phyloP scores from a whole-genome alignment of 2,329 filamentous ascomycete species.

The Fusarium incarnatum region DNA sequence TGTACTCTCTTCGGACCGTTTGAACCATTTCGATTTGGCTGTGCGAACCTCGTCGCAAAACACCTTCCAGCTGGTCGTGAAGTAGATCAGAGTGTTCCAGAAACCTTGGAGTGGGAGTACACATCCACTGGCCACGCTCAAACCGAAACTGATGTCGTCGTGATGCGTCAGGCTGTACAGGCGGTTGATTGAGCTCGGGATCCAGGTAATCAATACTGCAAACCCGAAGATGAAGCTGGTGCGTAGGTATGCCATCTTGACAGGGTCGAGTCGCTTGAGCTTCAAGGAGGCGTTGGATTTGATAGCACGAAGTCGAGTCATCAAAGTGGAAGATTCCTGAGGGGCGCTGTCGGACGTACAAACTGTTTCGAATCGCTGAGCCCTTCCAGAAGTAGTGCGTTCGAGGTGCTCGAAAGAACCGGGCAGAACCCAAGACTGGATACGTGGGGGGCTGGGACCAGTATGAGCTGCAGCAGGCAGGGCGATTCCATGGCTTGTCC shows the following conservation, averaged over 20 bases:
- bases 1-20: slow-evolving; percentile 10
- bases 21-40: slow-evolving; percentile 25
- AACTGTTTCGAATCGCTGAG: slow-evolving; percentile 47
- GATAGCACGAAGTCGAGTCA: slow-evolving; percentile 41
- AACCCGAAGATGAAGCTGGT: slow-evolving; percentile 71
- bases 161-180: slow-evolving; percentile 72
- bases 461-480: slow-evolving; percentile 32
- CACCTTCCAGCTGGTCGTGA: slow-evolving; percentile 69
- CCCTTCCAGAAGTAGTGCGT: slow-evolving; percentile 17
- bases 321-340: slow-evolving; percentile 20
- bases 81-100: slow-evolving; percentile 83
- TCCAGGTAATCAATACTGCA: slow-evolving; percentile 70
- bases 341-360: slow-evolving; percentile 45
- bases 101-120: slow-evolving; percentile 82
- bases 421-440: slow-evolving; percentile 44
- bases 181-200: slow-evolving; percentile 76
- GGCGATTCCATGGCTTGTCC: slow-evolving; percentile 2
- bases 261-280: slow-evolving; percentile 59
- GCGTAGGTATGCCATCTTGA: slow-evolving; percentile 69
- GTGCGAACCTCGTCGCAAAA: slow-evolving; percentile 46
- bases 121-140: slow-evolving; percentile 76
- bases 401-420: slow-evolving; percentile 31
- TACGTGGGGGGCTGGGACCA: slow-evolving; percentile 29
- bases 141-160: slow-evolving; percentile 65
- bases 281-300: slow-evolving; percentile 49